Percentiles rank a stretch among this genome's conserved stretches.
Conservation (phyloP, 345 rosid genomes). For the Camelina sativa region DNA sequence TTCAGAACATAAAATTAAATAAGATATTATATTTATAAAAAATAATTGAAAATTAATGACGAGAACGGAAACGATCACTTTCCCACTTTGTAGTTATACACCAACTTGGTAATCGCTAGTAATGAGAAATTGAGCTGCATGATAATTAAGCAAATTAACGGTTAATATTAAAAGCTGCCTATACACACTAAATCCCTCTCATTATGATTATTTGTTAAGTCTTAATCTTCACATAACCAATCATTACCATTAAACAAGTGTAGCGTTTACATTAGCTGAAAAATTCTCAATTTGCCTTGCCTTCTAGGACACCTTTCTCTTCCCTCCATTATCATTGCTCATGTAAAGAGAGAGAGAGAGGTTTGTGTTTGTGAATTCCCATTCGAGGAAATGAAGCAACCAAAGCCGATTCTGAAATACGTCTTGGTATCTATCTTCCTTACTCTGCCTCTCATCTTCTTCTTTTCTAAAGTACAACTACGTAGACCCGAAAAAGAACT, state of each 20-base stretch:
- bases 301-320: slow-evolving; percentile 9
- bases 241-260: slow-evolving; percentile 21
- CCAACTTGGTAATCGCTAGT: neutral
- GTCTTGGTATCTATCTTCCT: slow-evolving; percentile 48
- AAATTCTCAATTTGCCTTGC: slow-evolving; percentile 25
- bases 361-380: slow-evolving; percentile 5
- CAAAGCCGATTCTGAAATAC: slow-evolving; percentile 42
- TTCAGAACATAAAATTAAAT: too few species aligned
- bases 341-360: neutral
- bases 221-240: neutral
- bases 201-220: neutral
- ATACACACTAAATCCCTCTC: neutral
- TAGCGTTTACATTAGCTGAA: neutral
- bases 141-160: neutral
- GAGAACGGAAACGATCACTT: neutral
- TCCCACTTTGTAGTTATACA: neutral
- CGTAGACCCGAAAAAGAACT: slow-evolving; percentile 36
- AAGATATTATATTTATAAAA: too few species aligned
- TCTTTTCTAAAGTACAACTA: slow-evolving; percentile 42
- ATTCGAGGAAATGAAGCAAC: slow-evolving; percentile 34
- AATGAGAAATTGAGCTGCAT: neutral
- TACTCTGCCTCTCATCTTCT: slow-evolving; percentile 46
- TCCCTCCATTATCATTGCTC: slow-evolving; percentile 8
- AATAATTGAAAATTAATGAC: too few species aligned
- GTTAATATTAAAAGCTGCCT: neutral